These are phyloP conservation scores for Clarireedia homoeocarpa DNA, from an alignment of 2,329 filamentous ascomycete species.

Conservation along the genomic window DNA sequence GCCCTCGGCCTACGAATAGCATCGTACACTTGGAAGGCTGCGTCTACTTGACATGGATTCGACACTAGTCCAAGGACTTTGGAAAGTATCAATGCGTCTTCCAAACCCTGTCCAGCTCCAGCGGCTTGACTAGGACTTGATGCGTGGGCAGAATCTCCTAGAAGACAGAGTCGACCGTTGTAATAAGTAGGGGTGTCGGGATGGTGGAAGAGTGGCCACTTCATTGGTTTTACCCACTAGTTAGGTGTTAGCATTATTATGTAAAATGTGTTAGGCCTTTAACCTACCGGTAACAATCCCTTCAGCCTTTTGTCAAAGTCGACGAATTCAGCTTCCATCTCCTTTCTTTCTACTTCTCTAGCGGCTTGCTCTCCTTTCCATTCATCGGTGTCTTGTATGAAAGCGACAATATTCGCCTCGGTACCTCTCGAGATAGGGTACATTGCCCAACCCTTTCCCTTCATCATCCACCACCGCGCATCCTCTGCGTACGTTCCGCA, in stretches of 20 bases:
- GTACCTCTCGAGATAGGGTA: slow-evolving; percentile 50
- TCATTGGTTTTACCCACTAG: slow-evolving; percentile 13
- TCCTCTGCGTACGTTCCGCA: not conserved
- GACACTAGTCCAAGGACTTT: slow-evolving; percentile 37
- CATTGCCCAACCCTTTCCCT: slow-evolving; percentile 44
- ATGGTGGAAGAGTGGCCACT: slow-evolving; percentile 16
- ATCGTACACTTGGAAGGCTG: slow-evolving; percentile 42
- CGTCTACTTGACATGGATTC: slow-evolving; percentile 28
- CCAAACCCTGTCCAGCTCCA: slow-evolving; percentile 48
- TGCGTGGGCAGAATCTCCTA: slow-evolving; percentile 55
- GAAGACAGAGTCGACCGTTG: slow-evolving; percentile 37
- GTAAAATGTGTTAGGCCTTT: not conserved
- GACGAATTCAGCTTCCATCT: slow-evolving; percentile 27
- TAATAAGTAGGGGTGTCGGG: slow-evolving; percentile 33
- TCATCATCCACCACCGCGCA: slow-evolving; percentile 35
- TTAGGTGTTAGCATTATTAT: not conserved
- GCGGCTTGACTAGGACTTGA: slow-evolving; percentile 50
- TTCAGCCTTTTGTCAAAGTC: slow-evolving; percentile 29
- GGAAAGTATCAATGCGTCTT: slow-evolving; percentile 38
- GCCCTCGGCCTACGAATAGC: slow-evolving; percentile 29
- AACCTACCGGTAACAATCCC: slow-evolving; percentile 13
- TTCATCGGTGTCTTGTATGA: slow-evolving; percentile 34
- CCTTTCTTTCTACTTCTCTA: slow-evolving; percentile 33
- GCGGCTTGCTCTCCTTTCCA: slow-evolving; percentile 33
- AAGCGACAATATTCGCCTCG: slow-evolving; percentile 46